These are phyloP conservation scores for Beta lomatogona DNA, from an alignment of 179 eudicot species.

Conservation along the genomic window DNA sequence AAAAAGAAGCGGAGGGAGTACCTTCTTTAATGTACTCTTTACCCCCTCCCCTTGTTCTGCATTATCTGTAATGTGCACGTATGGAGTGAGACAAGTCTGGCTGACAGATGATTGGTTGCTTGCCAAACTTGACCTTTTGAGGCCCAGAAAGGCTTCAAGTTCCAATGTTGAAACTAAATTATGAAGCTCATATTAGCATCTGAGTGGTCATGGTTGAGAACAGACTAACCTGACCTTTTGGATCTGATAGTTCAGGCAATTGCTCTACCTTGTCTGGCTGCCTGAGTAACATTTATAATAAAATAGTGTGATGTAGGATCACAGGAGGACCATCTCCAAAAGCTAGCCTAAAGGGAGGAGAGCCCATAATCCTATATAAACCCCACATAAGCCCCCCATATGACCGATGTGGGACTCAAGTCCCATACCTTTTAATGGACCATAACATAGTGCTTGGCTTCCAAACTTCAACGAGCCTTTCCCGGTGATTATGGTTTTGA, in stretches of 20 bases:
- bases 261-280: constrained; percentile 12
- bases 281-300: background rate
- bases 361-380: too few species aligned
- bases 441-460: background rate
- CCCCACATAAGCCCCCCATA: too few species aligned
- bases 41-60: background rate
- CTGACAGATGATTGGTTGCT: background rate
- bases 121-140: constrained; percentile 12
- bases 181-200: background rate
- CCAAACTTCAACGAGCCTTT: constrained; percentile 6
- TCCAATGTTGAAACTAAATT: background rate
- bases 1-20: too few species aligned
- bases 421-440: too few species aligned
- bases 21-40: background rate
- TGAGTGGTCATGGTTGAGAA: background rate
- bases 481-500: background rate
- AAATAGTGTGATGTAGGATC: background rate
- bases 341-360: too few species aligned
- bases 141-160: background rate
- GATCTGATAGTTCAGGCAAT: background rate
- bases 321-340: too few species aligned
- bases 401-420: too few species aligned
- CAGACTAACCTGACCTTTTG: background rate
- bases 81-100: constrained; percentile 11
- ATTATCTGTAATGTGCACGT: background rate